Percentiles rank a stretch among this genome's conserved stretches.
Conservation (phyloP, 1,284 basidiomycete species). For the Stygiomarasmius scandens region DNA sequence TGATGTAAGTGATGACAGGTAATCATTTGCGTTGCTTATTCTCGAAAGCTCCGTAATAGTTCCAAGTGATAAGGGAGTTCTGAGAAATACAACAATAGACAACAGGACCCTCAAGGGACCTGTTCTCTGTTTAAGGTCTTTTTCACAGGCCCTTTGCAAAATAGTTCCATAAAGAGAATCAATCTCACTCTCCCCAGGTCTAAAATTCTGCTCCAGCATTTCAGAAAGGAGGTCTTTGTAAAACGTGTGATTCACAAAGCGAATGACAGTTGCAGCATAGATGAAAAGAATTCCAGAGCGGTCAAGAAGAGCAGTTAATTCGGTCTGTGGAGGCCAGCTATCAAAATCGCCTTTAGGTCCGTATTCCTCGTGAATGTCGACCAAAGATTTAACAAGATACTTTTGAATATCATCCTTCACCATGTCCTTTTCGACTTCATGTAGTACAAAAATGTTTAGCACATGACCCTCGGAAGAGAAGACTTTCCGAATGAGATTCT, state of each 20-base stretch:
- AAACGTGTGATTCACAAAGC: not conserved
- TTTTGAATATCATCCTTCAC: constrained; percentile 19
- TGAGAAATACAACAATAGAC: not conserved
- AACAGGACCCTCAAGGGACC: not conserved
- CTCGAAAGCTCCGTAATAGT: not conserved
- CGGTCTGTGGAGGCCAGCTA: not conserved
- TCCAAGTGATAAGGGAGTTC: not conserved
- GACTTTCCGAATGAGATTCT: not conserved
- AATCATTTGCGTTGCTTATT: not conserved
- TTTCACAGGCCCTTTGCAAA: not conserved
- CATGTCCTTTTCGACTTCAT: constrained; percentile 21
- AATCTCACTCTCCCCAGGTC: not conserved
- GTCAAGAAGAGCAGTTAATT: not conserved
- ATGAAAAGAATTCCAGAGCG: not conserved
- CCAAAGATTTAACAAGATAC: constrained; percentile 11
- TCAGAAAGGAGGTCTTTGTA: not conserved
- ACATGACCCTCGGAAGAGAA: not conserved
- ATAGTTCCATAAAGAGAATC: not conserved
- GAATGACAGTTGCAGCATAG: constrained; percentile 8
- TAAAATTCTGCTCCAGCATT: not conserved
- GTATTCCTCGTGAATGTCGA: not conserved
- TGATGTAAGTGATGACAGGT: constrained; percentile 4
- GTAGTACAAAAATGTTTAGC: constrained; percentile 13
- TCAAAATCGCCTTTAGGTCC: not conserved
- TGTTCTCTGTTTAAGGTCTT: not conserved